phyloP scores from a whole-genome alignment of 352 stramenopile species.

The Pythium brachiatum region DNA sequence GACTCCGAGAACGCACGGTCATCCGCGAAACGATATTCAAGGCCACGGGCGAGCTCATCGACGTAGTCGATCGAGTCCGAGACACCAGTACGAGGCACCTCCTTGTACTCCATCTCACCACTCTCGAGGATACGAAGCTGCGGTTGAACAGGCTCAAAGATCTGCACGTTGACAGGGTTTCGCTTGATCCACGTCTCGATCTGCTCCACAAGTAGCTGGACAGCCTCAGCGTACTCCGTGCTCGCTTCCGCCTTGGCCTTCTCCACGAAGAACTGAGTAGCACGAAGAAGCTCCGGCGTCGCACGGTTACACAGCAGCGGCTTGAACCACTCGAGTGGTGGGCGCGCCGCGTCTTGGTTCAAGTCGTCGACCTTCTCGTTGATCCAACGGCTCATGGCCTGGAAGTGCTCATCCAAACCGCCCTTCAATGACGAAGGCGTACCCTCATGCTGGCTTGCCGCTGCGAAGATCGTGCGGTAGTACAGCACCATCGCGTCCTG shows the following conservation, averaged over 20 bases:
- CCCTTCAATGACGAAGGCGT: constrained; percentile 7
- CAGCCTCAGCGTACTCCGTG: constrained; percentile 41
- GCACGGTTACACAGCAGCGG: constrained; percentile 49
- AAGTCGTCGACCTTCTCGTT: constrained; percentile 33
- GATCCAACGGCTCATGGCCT: constrained; percentile 45
- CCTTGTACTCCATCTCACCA: constrained; percentile 41
- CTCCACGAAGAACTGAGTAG: constrained; percentile 37
- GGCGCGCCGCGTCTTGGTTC: constrained; percentile 24
- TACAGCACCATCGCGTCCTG: constrained; percentile 44
- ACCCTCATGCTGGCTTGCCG: constrained; percentile 7
- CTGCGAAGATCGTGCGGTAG: constrained; percentile 31
- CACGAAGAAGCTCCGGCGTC: constrained; percentile 44
- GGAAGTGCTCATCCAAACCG: constrained; percentile 33
- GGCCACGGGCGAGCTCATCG: constrained; percentile 42
- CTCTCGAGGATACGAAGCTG: constrained; percentile 34
- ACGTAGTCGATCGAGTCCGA: constrained; percentile 48
- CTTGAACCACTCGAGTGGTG: constrained; percentile 50
- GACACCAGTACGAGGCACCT: constrained; percentile 33
- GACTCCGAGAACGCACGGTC: constrained; percentile 24
- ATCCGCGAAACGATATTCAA: constrained; percentile 31
- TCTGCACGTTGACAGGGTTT: constrained; percentile 43
- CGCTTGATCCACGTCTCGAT: constrained; percentile 43
- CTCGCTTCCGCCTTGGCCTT: constrained; percentile 33
- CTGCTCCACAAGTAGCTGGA: constrained; percentile 46
- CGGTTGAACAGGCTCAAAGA: constrained; percentile 38